phyloP scores from a whole-genome alignment of 805 yeast genomes.

The Kazachstania africana region DNA sequence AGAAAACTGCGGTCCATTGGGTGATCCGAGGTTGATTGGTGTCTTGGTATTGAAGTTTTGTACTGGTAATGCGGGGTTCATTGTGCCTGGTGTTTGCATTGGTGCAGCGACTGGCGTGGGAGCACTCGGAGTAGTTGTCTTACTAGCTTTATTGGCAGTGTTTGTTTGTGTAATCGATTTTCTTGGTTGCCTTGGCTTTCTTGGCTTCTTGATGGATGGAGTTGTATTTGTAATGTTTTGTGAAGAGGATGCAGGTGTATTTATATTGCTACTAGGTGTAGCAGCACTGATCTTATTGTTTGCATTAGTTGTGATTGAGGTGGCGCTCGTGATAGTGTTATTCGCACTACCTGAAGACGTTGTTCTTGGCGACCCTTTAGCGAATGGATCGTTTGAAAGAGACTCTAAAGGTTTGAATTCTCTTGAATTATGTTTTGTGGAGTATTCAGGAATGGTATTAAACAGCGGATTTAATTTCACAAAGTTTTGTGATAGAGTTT shows the following conservation, averaged over 20 bases:
- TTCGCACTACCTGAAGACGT: slow-evolving; percentile 1
- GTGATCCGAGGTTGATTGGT: too few relatives aligned
- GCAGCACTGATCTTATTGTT: slow-evolving; percentile 2
- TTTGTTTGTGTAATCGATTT: slow-evolving; percentile 2
- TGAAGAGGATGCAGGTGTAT: slow-evolving; percentile 6
- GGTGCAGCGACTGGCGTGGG: background rate
- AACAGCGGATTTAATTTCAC: slow-evolving; percentile 16
- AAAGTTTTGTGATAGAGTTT: slow-evolving; percentile 14
- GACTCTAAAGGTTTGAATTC: slow-evolving; percentile 19
- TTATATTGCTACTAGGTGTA: background rate
- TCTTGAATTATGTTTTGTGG: slow-evolving; percentile 9
- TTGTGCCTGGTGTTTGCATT: slow-evolving; percentile 1
- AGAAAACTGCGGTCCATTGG: too few relatives aligned
- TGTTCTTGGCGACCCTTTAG: background rate
- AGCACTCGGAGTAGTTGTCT: slow-evolving; percentile 3
- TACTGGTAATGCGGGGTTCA: slow-evolving; percentile 2
- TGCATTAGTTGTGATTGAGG: slow-evolving; percentile 21
- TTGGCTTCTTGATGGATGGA: slow-evolving; percentile 16
- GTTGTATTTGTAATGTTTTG: slow-evolving; percentile 4
- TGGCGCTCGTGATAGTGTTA: slow-evolving; percentile 7
- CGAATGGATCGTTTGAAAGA: slow-evolving; percentile 2
- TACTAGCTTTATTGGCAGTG: background rate
- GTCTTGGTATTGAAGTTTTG: too few relatives aligned
- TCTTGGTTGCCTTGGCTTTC: slow-evolving; percentile 16
- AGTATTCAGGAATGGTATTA: slow-evolving; percentile 16